Percentiles rank a stretch among this genome's conserved stretches.
Evolutionary conservation across 768 basidiomycete genomes (phyloP).

Genomic region (Naematelia aurantialba): DNA sequence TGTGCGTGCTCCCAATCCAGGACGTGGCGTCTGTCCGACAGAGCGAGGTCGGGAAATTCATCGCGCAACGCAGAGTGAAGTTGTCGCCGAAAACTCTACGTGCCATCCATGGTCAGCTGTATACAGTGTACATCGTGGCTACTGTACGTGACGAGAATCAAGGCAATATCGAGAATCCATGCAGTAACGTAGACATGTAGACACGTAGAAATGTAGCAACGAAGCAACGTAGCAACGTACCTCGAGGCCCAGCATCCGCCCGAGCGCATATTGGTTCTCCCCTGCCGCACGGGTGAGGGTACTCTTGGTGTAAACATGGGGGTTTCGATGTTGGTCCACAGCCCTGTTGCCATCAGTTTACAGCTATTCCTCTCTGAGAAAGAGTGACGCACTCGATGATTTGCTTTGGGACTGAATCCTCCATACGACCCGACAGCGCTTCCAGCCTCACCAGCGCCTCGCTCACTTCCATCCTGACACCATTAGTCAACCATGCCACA

Average conservation of each 20-base stretch:
- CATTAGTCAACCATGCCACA: constrained; percentile 6
- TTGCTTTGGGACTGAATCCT: constrained; percentile 34
- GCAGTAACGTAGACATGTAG: neutral
- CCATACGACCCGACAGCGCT: constrained; percentile 21
- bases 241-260: constrained; percentile 36
- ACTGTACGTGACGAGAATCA: neutral
- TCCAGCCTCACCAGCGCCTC: constrained; percentile 21
- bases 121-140: neutral
- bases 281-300: constrained; percentile 32
- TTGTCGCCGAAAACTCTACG: constrained; percentile 36
- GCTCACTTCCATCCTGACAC: constrained; percentile 33
- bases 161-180: neutral
- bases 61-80: constrained; percentile 24
- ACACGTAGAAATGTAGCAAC: neutral
- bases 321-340: constrained; percentile 22
- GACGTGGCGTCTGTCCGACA: constrained; percentile 30
- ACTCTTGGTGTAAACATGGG: constrained; percentile 38
- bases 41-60: constrained; percentile 33
- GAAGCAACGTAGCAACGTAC: constrained; percentile 18
- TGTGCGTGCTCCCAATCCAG: neutral
- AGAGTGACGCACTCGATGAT: constrained; percentile 35
- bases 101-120: neutral
- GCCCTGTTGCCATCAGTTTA: neutral
- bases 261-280: constrained; percentile 42
- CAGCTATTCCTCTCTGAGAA: neutral